phyloP scores from a whole-genome alignment of 805 yeast species.

The Yamadazyma insecticola region DNA sequence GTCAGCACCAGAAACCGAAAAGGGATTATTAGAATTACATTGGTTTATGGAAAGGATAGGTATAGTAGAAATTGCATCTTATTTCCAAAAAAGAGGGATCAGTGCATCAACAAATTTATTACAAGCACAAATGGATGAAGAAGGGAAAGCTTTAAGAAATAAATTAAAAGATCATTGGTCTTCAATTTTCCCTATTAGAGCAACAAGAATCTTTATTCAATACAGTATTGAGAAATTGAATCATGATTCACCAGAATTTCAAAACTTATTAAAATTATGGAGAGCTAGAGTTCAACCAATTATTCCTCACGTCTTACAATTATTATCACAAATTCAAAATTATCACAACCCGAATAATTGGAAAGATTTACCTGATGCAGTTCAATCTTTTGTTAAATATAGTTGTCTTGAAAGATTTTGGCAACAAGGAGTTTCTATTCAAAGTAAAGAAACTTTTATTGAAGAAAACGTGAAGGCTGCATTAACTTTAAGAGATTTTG shows the following conservation, averaged over 20 bases:
- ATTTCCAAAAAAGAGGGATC: slow-evolving; percentile 79
- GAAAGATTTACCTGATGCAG: slow-evolving; percentile 81
- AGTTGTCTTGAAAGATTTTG: slow-evolving; percentile 92
- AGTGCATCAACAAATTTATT: slow-evolving; percentile 71
- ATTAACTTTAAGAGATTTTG: slow-evolving; percentile 91
- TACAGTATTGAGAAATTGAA: slow-evolving; percentile 89
- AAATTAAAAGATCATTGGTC: slow-evolving; percentile 90
- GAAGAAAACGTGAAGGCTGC: slow-evolving; percentile 94
- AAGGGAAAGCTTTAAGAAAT: slow-evolving; percentile 70
- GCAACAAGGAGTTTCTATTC: slow-evolving; percentile 97
- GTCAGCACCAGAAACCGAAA: slow-evolving; percentile 88
- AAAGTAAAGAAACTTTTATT: slow-evolving; percentile 88
- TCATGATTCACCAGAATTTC: slow-evolving; percentile 72
- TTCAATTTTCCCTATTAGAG: slow-evolving; percentile 89
- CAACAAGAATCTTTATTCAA: slow-evolving; percentile 91
- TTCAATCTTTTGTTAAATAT: slow-evolving; percentile 85
- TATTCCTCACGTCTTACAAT: slow-evolving; percentile 82
- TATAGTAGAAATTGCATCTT: slow-evolving; percentile 87
- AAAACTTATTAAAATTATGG: slow-evolving; percentile 73
- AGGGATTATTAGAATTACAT: slow-evolving; percentile 82
- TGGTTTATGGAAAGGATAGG: slow-evolving; percentile 99
- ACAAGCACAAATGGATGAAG: slow-evolving; percentile 83
- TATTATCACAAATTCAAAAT: slow-evolving; percentile 86
- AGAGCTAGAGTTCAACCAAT: slow-evolving; percentile 90
- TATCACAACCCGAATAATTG: slow-evolving; percentile 93